Conservation (phyloP, 2,329 filamentous ascomycete species). For the Acrodontium crateriforme region DNA sequence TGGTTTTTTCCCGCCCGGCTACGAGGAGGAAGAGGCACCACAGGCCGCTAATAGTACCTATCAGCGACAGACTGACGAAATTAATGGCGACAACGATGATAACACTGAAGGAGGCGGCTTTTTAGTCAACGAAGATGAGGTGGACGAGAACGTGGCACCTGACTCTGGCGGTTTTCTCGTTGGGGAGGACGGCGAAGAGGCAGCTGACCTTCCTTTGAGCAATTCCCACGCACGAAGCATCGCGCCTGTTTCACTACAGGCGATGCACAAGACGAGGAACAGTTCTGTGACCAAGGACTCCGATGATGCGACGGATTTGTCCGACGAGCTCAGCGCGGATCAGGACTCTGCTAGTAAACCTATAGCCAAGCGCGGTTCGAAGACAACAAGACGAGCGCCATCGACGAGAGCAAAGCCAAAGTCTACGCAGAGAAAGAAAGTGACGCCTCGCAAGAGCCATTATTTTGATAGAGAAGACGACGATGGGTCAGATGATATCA, state of each 20-base stretch:
- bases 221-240: slow-evolving; percentile 8
- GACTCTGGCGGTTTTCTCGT: slow-evolving; percentile 26
- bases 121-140: slow-evolving; percentile 14
- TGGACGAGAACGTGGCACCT: slow-evolving; percentile 15
- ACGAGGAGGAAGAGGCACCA: slow-evolving; percentile 21
- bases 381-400: slow-evolving; percentile 1
- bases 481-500: slow-evolving; percentile 7
- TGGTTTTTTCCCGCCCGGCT: slow-evolving; percentile 28
- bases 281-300: slow-evolving; percentile 18
- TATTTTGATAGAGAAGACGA: slow-evolving; percentile 12
- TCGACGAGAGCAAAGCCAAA: slow-evolving; percentile 10
- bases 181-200: slow-evolving; percentile 23
- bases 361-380: not conserved
- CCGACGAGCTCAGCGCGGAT: slow-evolving; percentile 3
- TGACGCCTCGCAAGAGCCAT: slow-evolving; percentile 17
- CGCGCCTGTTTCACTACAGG: slow-evolving; percentile 15
- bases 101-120: slow-evolving; percentile 14
- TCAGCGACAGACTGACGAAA: slow-evolving; percentile 2
- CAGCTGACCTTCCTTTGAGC: slow-evolving; percentile 1
- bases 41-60: too few relatives aligned
- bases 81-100: slow-evolving; percentile 7
- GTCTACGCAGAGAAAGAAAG: slow-evolving; percentile 11
- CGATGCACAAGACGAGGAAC: slow-evolving; percentile 8
- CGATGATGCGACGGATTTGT: slow-evolving; percentile 8
- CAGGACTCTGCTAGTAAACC: slow-evolving; percentile 1